phyloP scores from a whole-genome alignment of 192 early-diverging fungal genomes.

The Rhizophagus prolifer region DNA sequence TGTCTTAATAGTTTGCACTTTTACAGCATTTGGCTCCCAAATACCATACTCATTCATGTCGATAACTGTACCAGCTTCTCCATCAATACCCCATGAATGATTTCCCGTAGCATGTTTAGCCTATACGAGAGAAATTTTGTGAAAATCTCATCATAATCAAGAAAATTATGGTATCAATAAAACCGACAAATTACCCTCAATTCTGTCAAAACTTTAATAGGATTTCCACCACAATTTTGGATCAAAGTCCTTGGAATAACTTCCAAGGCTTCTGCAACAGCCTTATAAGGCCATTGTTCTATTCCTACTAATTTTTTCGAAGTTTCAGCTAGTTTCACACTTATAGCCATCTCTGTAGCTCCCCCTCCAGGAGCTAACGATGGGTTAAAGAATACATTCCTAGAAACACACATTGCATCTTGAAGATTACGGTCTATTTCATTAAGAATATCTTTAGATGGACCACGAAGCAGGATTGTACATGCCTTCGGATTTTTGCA shows the following conservation, averaged over 20 bases:
- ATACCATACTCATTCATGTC: constrained; percentile 98
- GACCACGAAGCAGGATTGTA: constrained; percentile 95
- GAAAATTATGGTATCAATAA: neutral
- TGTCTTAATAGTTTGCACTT: constrained; percentile 99
- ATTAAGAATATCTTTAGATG: constrained; percentile 95
- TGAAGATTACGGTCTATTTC: constrained; percentile 99
- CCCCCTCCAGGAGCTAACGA: constrained; percentile 94
- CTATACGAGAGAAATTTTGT: neutral
- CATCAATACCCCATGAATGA: constrained; percentile 94
- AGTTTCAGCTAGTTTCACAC: constrained; percentile 84
- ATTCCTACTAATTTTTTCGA: constrained; percentile 88
- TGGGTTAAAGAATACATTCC: constrained; percentile 97
- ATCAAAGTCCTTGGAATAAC: constrained; percentile 98
- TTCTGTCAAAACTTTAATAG: constrained; percentile 94
- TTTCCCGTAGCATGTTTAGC: constrained; percentile 92
- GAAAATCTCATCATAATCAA: neutral
- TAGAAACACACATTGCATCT: constrained; percentile 98
- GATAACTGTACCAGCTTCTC: constrained; percentile 83
- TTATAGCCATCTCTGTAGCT: constrained; percentile 96
- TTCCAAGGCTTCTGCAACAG: constrained; percentile 92
- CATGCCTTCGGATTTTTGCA: constrained; percentile 98
- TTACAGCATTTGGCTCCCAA: constrained; percentile 99
- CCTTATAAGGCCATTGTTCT: constrained; percentile 96
- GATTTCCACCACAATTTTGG: constrained; percentile 98
- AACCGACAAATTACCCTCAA: constrained; percentile 49